These are phyloP conservation scores for Cenchrus fungigraminus DNA, from an alignment of 176 grass and related monocot genomes.

Conservation along the genomic window DNA sequence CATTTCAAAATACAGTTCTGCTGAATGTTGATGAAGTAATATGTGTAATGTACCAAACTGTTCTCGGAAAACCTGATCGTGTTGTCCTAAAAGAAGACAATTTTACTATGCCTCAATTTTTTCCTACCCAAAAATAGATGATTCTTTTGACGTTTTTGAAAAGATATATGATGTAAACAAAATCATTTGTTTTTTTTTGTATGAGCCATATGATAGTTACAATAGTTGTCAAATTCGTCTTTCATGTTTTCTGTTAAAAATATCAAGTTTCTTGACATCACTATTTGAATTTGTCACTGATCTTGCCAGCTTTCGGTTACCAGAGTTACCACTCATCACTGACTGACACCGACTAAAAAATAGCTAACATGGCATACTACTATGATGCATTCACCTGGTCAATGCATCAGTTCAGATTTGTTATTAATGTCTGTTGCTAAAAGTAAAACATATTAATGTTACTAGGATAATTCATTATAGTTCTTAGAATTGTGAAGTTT, in stretches of 20 bases:
- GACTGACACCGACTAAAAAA: conserved; percentile 21
- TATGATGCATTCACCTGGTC: not conserved
- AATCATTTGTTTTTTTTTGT: not conserved
- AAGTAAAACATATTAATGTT: conserved; percentile 6
- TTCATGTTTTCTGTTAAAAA: conserved; percentile 6
- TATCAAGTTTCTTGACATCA: not conserved
- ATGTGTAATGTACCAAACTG: not conserved
- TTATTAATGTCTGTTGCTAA: not conserved
- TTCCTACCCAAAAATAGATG: not conserved
- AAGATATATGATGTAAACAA: not conserved
- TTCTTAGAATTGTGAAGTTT: not conserved
- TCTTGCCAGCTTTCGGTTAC: not conserved
- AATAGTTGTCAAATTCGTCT: not conserved
- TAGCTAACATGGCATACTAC: not conserved
- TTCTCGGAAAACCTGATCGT: conserved; percentile 22
- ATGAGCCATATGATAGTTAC: conserved; percentile 28
- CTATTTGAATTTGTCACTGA: not conserved
- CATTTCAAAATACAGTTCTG: not conserved
- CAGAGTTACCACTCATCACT: not conserved
- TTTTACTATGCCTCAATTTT: conserved; percentile 1
- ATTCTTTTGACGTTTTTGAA: conserved; percentile 8
- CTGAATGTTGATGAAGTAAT: not conserved
- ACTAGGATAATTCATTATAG: not conserved
- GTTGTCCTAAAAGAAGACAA: not conserved
- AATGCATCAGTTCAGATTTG: not conserved